Percentiles rank a stretch among this genome's conserved stretches.
These are phyloP conservation scores for Termitomyces titanicus DNA, from an alignment of 768 basidiomycete genomes.

Conservation along the genomic window DNA sequence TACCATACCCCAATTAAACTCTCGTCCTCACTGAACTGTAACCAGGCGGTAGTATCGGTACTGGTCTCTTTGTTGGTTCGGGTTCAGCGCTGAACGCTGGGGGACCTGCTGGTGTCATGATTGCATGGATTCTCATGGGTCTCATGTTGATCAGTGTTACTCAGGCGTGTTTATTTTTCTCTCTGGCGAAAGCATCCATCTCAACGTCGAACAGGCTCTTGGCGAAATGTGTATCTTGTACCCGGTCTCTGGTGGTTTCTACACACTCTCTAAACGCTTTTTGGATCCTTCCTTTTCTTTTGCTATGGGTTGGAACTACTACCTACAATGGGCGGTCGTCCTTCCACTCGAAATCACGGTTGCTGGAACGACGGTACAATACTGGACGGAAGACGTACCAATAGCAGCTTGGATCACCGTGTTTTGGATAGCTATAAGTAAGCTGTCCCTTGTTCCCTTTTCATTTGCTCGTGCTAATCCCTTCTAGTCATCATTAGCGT, in stretches of 20 bases:
- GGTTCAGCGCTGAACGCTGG: conserved; percentile 35
- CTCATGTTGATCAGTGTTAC: conserved; percentile 47
- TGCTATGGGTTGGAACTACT: conserved; percentile 50
- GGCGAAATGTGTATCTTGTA: conserved; percentile 49
- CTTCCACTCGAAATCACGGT: conserved; percentile 44
- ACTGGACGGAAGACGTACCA: conserved; percentile 37
- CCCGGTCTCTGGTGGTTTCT: conserved; percentile 47
- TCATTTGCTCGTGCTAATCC: background rate
- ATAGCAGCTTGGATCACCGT: conserved; percentile 44
- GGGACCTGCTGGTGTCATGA: conserved; percentile 41
- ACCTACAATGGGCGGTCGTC: conserved; percentile 42
- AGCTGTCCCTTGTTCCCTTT: background rate
- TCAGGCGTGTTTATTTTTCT: conserved; percentile 24
- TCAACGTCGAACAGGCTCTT: conserved; percentile 29
- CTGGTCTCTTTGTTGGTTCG: conserved; percentile 46
- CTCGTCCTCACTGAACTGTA: background rate
- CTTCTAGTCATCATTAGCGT: conserved; percentile 31
- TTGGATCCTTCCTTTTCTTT: conserved; percentile 45
- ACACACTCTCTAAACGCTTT: conserved; percentile 42
- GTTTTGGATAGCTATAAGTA: conserved; percentile 39
- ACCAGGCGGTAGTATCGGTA: conserved; percentile 44
- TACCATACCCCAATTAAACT: background rate
- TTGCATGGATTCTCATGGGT: conserved; percentile 43
- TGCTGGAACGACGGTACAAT: conserved; percentile 40
- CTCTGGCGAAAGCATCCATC: background rate